Evolutionary conservation across 768 basidiomycete genomes (phyloP), one percentile per base, ranked within the genome.

Genomic region (Lentinula edodes): DNA sequence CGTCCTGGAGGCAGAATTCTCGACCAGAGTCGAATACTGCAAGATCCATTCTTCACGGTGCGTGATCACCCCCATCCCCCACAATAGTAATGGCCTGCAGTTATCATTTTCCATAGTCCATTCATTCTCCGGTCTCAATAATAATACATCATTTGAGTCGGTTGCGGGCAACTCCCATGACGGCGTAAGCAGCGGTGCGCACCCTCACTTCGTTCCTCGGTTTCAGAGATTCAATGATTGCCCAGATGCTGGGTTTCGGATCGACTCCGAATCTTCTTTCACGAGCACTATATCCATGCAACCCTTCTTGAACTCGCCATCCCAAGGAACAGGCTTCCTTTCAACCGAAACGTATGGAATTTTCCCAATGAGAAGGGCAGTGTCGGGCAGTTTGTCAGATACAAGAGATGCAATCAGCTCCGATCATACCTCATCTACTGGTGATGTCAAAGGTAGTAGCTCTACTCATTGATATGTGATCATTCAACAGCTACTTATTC

Each of bases 351-450:
- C 41, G n/a, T n/a, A 28, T 42, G 41, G 55, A 56, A 28, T 16
- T 7, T 12, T 16, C 23, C 38, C 55, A 43, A 43, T 7, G 23
- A 28, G 18, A 28, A 23, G 38, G 23, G 23, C 51, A 52, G 51
- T 52, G 51, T 52, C 51, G 38, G 53, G 53, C 35, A 56, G 55
- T 32, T 42, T n/a, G 55, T 56, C 55, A 56, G 38, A 56, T 56
- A 3, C 15, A 56, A 32, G 18, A 34, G 55, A 56, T 28, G 46
- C 6, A 20, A 41, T n/a, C 38, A 32, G 6, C 41, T 41, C 55
- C 42, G 28, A 56, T 56, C 39, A 28, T 42, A 8, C 23, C 15
- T 56, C 55, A 41, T 39, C 55, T 39, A 43, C 38, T 6, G 32
- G 41, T 56, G 55, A 56, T 43, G 23, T 45, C 55, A 56, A 34